These are phyloP conservation scores for Wallacemonas sp. DNA, from an alignment of 208 protist genomes.

Conservation along the genomic window DNA sequence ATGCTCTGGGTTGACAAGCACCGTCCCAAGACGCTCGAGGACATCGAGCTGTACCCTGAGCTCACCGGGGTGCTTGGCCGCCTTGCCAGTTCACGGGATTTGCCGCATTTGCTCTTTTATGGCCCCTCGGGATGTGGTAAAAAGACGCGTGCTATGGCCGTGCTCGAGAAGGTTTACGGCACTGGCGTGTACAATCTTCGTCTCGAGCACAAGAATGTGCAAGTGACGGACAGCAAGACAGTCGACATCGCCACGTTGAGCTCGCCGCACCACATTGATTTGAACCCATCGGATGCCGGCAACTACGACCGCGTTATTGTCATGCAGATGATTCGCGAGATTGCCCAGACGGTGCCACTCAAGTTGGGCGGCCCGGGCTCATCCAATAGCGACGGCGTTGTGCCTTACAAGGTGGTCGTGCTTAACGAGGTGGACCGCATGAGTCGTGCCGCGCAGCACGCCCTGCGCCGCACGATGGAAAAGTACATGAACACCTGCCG, in stretches of 20 bases:
- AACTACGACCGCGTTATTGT: slow-evolving; percentile 97
- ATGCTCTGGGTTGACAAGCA: slow-evolving; percentile 99
- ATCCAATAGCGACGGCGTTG: slow-evolving; percentile 1
- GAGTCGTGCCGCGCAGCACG: slow-evolving; percentile 97
- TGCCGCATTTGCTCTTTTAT: slow-evolving; percentile 98
- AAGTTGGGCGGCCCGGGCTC: slow-evolving; percentile 16
- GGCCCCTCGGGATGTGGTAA: slow-evolving; percentile 96
- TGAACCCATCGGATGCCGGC: slow-evolving; percentile 98
- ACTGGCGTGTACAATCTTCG: slow-evolving; percentile 84
- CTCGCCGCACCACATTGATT: slow-evolving; percentile 98
- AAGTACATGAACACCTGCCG: slow-evolving; percentile 98
- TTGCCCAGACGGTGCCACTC: slow-evolving; percentile 94
- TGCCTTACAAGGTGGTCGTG: slow-evolving; percentile 95
- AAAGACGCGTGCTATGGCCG: slow-evolving; percentile 95
- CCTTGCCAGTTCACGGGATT: slow-evolving; percentile 84
- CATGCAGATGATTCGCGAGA: slow-evolving; percentile 99
- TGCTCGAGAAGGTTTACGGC: slow-evolving; percentile 95
- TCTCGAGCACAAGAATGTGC: slow-evolving; percentile 89
- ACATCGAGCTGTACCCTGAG: slow-evolving; percentile 95
- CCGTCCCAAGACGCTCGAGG: slow-evolving; percentile 94
- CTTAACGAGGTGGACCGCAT: slow-evolving; percentile 98
- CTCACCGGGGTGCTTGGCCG: slow-evolving; percentile 87
- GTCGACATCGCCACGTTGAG: slow-evolving; percentile 97
- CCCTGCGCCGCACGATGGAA: slow-evolving; percentile 99
- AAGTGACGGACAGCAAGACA: slow-evolving; percentile 90